Evolutionary conservation across 1,284 basidiomycete species (phyloP).

Genomic region (Ustilago vetiveriae): DNA sequence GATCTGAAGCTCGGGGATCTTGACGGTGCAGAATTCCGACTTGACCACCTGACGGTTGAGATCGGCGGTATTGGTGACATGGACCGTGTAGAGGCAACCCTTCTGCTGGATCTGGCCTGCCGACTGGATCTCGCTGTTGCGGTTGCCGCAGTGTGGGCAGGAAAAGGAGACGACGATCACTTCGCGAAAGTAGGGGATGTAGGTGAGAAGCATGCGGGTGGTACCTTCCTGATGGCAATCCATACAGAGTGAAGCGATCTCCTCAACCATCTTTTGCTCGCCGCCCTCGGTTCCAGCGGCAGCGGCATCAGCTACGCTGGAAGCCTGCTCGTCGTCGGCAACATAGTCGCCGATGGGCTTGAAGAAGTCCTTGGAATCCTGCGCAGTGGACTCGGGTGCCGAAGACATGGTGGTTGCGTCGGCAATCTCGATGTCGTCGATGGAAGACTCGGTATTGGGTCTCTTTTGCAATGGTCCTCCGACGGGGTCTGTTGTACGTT

Average conservation of each 20-base stretch:
- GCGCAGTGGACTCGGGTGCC: slow-evolving; percentile 4
- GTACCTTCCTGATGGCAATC: slow-evolving; percentile 88
- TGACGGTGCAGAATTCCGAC: slow-evolving; percentile 81
- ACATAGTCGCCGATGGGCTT: slow-evolving; percentile 56
- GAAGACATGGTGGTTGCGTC: slow-evolving; percentile 40
- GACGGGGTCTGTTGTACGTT: slow-evolving; percentile 34
- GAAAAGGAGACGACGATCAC: slow-evolving; percentile 95
- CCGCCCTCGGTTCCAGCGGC: slow-evolving; percentile 22
- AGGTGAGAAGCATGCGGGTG: slow-evolving; percentile 91
- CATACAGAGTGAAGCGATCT: slow-evolving; percentile 92
- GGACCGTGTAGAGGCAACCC: slow-evolving; percentile 79
- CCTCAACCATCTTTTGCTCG: slow-evolving; percentile 59
- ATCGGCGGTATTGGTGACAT: slow-evolving; percentile 77
- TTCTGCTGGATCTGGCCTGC: slow-evolving; percentile 81
- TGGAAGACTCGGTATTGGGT: slow-evolving; percentile 29
- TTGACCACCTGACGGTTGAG: slow-evolving; percentile 94
- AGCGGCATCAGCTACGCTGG: neutral
- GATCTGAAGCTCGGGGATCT: slow-evolving; percentile 87
- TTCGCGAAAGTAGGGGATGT: slow-evolving; percentile 95
- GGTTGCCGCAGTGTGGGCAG: slow-evolving; percentile 88
- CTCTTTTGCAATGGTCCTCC: slow-evolving; percentile 40
- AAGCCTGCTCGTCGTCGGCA: slow-evolving; percentile 15
- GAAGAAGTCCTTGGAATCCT: slow-evolving; percentile 51
- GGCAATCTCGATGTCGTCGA: slow-evolving; percentile 32
- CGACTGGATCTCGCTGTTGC: slow-evolving; percentile 94